Percentiles rank a stretch among this genome's conserved stretches.
These are phyloP conservation scores for Sambucus nigra DNA, from an alignment of 129 eudicot genomes.

Conservation along the genomic window DNA sequence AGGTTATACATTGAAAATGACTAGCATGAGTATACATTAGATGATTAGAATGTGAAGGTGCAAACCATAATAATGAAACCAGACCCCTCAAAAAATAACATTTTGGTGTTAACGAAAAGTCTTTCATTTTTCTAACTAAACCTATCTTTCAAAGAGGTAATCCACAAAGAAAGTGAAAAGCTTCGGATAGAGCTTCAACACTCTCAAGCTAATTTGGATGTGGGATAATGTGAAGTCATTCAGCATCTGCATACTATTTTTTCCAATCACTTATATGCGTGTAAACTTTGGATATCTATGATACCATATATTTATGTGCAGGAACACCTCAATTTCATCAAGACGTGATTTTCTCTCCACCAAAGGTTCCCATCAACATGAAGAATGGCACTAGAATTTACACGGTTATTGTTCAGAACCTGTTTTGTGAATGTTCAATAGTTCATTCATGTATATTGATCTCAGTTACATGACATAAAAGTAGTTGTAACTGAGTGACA, in stretches of 20 bases:
- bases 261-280: constrained; percentile 16
- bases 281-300: not conserved
- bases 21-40: constrained; percentile 79
- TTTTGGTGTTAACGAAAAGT: constrained; percentile 62
- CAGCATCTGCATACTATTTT: constrained; percentile 40
- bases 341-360: constrained; percentile 47
- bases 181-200: constrained; percentile 79
- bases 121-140: constrained; percentile 92
- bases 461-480: not conserved
- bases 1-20: constrained; percentile 18
- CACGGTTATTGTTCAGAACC: constrained; percentile 99
- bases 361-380: constrained; percentile 33
- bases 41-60: constrained; percentile 80
- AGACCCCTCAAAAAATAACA: constrained; percentile 59
- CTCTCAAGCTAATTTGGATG: constrained; percentile 79
- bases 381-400: constrained; percentile 91
- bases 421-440: constrained; percentile 58
- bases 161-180: constrained; percentile 77
- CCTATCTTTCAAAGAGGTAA: constrained; percentile 59
- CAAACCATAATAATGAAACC: constrained; percentile 80
- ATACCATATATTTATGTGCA: constrained; percentile 28
- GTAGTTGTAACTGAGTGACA: constrained; percentile 23
- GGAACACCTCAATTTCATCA: constrained; percentile 55
- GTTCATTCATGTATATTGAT: not conserved
- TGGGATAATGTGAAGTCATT: constrained; percentile 82